These are phyloP conservation scores for Candida gorgasii DNA, from an alignment of 805 yeast genomes.

Conservation along the genomic window DNA sequence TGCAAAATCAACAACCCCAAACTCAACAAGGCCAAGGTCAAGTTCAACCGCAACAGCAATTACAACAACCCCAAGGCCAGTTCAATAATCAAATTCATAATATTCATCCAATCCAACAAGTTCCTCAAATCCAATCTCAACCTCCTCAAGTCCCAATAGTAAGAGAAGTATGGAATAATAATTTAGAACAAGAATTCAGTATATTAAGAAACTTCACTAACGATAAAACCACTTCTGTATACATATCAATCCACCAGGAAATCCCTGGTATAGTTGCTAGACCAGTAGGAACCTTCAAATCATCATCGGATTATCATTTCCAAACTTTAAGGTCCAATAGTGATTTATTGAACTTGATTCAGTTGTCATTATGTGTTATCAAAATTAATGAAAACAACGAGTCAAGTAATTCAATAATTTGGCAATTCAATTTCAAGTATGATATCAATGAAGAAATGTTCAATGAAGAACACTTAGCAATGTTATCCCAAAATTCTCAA, in stretches of 20 bases:
- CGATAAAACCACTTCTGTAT: conserved; percentile 47
- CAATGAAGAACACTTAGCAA: conserved; percentile 79
- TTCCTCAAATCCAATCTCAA: conserved; percentile 17
- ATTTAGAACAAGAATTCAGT: conserved; percentile 66
- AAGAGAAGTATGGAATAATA: conserved; percentile 74
- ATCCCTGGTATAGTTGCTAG: conserved; percentile 96
- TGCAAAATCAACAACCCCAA: conserved; percentile 23
- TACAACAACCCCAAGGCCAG: conserved; percentile 17
- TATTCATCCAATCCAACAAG: conserved; percentile 17
- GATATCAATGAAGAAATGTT: conserved; percentile 80
- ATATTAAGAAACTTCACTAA: conserved; percentile 58
- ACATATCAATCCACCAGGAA: conserved; percentile 79
- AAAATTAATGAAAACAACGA: conserved; percentile 36
- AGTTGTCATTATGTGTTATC: conserved; percentile 52
- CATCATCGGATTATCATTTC: conserved; percentile 90
- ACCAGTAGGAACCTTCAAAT: conserved; percentile 90
- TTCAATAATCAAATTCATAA: conserved; percentile 21
- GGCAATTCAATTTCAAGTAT: conserved; percentile 94
- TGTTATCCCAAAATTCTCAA: conserved; percentile 74
- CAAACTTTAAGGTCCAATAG: conserved; percentile 92
- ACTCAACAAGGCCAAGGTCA: conserved; percentile 21
- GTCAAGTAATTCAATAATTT: conserved; percentile 76
- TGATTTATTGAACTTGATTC: conserved; percentile 82
- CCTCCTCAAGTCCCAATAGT: conserved; percentile 47
- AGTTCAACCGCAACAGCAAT: conserved; percentile 8